Base-by-base conservation (phyloP, 768 basidiomycete species). In the Lactifluus piperatus region DNA sequence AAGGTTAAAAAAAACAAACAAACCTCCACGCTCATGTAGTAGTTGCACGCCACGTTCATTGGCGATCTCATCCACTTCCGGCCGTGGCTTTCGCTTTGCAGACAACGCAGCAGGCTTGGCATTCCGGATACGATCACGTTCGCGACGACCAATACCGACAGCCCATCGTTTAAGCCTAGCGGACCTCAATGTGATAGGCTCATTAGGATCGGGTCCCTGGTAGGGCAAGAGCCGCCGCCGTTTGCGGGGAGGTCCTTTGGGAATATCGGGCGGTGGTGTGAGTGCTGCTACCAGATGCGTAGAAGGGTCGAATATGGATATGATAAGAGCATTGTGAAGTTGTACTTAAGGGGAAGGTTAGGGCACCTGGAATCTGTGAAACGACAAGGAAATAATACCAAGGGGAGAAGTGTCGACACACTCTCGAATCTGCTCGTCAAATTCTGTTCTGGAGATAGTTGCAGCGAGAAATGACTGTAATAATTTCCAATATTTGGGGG, bases 301-400 rank as follows among this genome's bases (percentile, higher is more conserved):
- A 1, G 88, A 87, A 24, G 86, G 85, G 70, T 89, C 88, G 62
- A 91, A 88, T 16, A 92, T 71, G 2, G 89, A 89, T 30, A 91
- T 90, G 36, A 92, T 83, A 32, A 92, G 76, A 11, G 89, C 83
- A 70, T 92, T 92, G 68, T 92, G 90, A 2, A 91, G 73, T 70
- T 89, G 88, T 29, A 90, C 86, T 85, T 51, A 5, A 34, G 27
- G 20, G 11, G 22, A 27, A 20, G 37, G 24, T 59, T 32, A 49
- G 57, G 14, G 51, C 53, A 30, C n/a, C 63, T 54, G 27, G 57
- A 45, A 54, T 27, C 4, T 57, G 36, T 52, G 16, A 24, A 37
- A 24, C 26, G 51, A 20, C 18, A 30, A 16, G 18, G 41, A 13
- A 47, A 20, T 52, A 47, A 20, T 52, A 77, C 78, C 72, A 24